Base-by-base conservation (phyloP, 2,329 filamentous ascomycete species). In the Epichloe hybrida region DNA sequence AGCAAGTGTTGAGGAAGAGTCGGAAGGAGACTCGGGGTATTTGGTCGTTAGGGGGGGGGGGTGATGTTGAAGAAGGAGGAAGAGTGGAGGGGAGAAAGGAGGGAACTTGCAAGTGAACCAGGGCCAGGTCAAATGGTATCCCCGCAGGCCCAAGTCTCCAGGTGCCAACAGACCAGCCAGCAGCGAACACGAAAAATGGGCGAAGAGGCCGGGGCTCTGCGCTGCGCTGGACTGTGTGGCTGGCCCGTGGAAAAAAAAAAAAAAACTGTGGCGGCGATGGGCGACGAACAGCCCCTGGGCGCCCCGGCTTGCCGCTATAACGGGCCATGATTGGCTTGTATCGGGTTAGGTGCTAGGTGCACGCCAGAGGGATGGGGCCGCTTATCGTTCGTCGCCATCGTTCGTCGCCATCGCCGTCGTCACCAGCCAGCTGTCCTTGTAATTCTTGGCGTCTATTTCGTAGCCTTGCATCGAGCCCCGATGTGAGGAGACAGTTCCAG, bases 31-130 rank as follows among this genome's bases (percentile, higher is more conserved):
- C 50, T 54, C 53, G 50, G 52, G 52, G 50, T 46, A 52, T 54
- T 52, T 55, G 56, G 47, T 46, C 39, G 54, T 53, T 52, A 52
- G 54, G 52, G 54, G 52, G 57, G 54, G 52, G 23, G 53, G 50
- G 48, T 55, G 58, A 57, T 54, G 57, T 58, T 59, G 58, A 59
- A 66, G 61, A 61, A 62, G 58, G 58, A 60, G 61, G 61, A 58
- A 56, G 61, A 61, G 63, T 60, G 60, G 61, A 64, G 57, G 59
- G 60, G 56, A 61, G 59, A 62, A 61, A 64, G 61, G 57, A 57
- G 58, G 58, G 52, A 57, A 53, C 56, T 51, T 56, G 35, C 15
- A 46, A 48, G 40, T 47, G 37, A 48, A 35, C 40, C 38, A 37
- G 36, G 36, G 41, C 41, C 34, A 31, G 48, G 38, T 8, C 38